Conservation (phyloP, 1,139 yeast genomes). For the Scheffersomyces segobiensis region DNA sequence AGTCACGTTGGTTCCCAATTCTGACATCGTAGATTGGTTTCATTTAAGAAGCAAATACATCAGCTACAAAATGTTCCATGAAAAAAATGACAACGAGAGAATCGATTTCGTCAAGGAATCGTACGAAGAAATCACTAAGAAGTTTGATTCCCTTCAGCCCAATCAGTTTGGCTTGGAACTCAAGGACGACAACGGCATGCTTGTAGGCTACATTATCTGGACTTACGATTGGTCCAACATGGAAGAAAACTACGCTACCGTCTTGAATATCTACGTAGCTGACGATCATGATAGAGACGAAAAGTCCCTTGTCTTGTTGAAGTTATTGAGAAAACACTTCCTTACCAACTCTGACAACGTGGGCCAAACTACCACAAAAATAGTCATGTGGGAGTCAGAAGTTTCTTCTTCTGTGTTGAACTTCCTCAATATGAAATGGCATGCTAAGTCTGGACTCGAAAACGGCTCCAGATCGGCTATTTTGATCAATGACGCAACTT, state of each 20-base stretch:
- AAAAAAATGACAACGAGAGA: slow-evolving; percentile 9
- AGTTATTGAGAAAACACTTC: slow-evolving; percentile 22
- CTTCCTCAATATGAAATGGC: slow-evolving; percentile 16
- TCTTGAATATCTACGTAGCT: slow-evolving; percentile 29
- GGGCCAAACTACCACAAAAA: slow-evolving; percentile 15
- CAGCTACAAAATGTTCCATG: slow-evolving; percentile 29
- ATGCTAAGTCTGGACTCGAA: slow-evolving; percentile 22
- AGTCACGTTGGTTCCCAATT: slow-evolving; percentile 29
- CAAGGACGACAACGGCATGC: slow-evolving; percentile 12
- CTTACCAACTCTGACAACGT: slow-evolving; percentile 7
- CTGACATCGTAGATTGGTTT: slow-evolving; percentile 44
- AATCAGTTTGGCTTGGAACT: slow-evolving; percentile 34
- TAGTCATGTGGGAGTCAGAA: slow-evolving; percentile 43
- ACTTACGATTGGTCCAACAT: slow-evolving; percentile 36
- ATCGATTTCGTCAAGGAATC: slow-evolving; percentile 25
- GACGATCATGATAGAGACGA: slow-evolving; percentile 18
- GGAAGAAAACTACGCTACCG: slow-evolving; percentile 25
- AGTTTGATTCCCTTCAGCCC: slow-evolving; percentile 26
- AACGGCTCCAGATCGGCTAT: slow-evolving; percentile 43
- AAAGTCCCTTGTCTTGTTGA: slow-evolving; percentile 23
- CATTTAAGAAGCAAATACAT: slow-evolving; percentile 43
- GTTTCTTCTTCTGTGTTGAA: slow-evolving; percentile 13
- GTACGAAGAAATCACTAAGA: slow-evolving; percentile 24
- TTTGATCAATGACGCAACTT: slow-evolving; percentile 23
- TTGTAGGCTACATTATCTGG: slow-evolving; percentile 39